These are phyloP conservation scores for Auriscalpium orientale DNA, from an alignment of 768 basidiomycete species.

Conservation along the genomic window DNA sequence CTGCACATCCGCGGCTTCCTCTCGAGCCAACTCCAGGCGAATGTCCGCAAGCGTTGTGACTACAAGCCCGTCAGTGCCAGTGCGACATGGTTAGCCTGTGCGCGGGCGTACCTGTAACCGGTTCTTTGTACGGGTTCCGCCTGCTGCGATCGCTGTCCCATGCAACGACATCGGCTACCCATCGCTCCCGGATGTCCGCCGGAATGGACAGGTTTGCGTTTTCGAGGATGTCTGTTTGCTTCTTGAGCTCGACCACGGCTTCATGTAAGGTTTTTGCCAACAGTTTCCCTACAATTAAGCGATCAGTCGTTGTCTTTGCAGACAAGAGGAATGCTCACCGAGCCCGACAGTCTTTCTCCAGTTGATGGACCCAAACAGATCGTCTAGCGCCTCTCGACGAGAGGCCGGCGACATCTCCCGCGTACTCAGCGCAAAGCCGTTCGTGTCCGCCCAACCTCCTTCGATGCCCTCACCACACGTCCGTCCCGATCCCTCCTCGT, in stretches of 20 bases:
- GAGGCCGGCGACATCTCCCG: conserved; percentile 11
- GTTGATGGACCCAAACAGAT: conserved; percentile 7
- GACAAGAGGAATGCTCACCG: neutral
- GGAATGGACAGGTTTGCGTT: neutral
- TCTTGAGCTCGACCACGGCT: neutral
- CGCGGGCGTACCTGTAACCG: neutral
- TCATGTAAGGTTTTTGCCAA: neutral
- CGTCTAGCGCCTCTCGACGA: conserved; percentile 7
- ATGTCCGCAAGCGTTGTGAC: neutral
- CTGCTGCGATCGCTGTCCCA: neutral
- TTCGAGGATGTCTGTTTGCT: neutral
- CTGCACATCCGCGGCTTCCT: neutral
- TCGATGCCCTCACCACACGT: conserved; percentile 17
- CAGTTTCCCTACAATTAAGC: neutral
- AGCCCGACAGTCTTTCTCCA: conserved; percentile 3
- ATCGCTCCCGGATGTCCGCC: neutral
- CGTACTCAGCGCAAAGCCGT: neutral
- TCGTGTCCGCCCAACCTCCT: conserved; percentile 10
- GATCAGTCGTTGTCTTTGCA: too few relatives aligned
- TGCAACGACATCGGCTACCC: neutral
- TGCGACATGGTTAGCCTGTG: too few relatives aligned
- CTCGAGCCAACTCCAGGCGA: neutral
- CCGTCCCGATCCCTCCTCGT: conserved; percentile 2
- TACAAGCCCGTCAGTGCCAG: neutral
- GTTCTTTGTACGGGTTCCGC: neutral